Conservation (phyloP, 2,329 filamentous ascomycete species). For the Fusarium tricinctum region DNA sequence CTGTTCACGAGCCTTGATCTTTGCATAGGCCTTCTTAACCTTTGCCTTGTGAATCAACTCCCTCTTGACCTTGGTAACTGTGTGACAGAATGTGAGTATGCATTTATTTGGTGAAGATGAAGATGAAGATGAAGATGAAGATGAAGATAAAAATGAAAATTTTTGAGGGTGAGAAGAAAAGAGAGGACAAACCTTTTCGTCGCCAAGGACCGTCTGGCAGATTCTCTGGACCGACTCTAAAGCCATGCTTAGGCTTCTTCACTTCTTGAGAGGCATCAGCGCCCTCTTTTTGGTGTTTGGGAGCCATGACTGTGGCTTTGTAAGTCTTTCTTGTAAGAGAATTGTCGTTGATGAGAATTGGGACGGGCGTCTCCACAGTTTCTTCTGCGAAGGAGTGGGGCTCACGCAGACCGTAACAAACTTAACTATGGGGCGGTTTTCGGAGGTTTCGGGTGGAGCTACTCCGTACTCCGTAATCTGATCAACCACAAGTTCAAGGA, state of each 20-base stretch:
- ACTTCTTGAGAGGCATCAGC: conserved; percentile 53
- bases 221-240: conserved; percentile 89
- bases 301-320: conserved; percentile 49
- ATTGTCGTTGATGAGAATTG: conserved; percentile 44
- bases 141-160: conserved; percentile 32
- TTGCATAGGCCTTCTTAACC: conserved; percentile 91
- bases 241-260: conserved; percentile 76
- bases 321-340: conserved; percentile 33
- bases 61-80: conserved; percentile 90
- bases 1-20: conserved; percentile 74
- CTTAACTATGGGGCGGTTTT: conserved; percentile 11
- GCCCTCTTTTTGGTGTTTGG: conserved; percentile 52
- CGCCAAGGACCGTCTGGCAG: conserved; percentile 90
- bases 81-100: conserved; percentile 54
- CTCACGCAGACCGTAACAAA: conserved; percentile 8
- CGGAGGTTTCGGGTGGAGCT: conserved; percentile 33
- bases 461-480: conserved; percentile 19
- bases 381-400: conserved; percentile 36
- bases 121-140: conserved; percentile 31
- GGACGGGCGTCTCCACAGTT: conserved; percentile 27
- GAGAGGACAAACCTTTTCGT: conserved; percentile 72
- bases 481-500: conserved; percentile 2
- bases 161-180: conserved; percentile 15
- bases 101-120: too few relatives aligned
- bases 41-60: conserved; percentile 93